Evolutionary conservation across 495 filamentous ascomycete genomes (phyloP), one percentile per base, ranked within the genome.

Genomic region (Xylaria nigripes): DNA sequence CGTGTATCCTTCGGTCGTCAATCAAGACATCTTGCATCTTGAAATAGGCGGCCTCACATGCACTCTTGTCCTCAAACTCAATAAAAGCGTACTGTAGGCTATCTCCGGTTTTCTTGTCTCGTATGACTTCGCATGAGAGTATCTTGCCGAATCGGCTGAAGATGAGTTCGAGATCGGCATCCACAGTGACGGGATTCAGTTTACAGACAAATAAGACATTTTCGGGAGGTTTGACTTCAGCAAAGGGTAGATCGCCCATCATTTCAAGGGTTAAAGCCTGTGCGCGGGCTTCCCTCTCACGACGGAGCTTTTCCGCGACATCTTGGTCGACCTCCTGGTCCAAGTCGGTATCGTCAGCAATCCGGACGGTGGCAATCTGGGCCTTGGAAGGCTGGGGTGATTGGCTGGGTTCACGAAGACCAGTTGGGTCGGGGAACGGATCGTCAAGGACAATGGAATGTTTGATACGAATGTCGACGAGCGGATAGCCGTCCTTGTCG

Each of bases 141-240:
- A 97, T 97, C 67, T 84, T 89, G 58, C 93, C 93, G 64, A 98
- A 98, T 24, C 93, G 94, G 64, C 87, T 91, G 71, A 98, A 98
- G 55, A 98, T 96, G 51, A 96, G 71, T 62, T 97, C 81, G 15
- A 98, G 79, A 68, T 97, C 94, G 64, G 95, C 87, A 66, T 97
- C 93, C n/a, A 72, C 73, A 13, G 93, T 98, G 44, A 98, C 90
- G 0, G 94, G 94, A 57, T 98, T 98, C 21, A 98, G 76, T 67
- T 98, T 97, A 84, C 93, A 98, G 54, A 98, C 93, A 64, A 98
- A 98, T 12, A 98, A 76, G 24, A 98, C 84, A 64, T 98, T 96
- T 71, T 98, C 93, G 1, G 93, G 93, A 6, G 93, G 93, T 57
- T 94, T 96, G 67, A 98, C 92, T 70, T 97, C 93, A 51, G 93